Evolutionary conservation across 2,329 filamentous ascomycete genomes (phyloP).

Genomic region (Amphichorda felina): DNA sequence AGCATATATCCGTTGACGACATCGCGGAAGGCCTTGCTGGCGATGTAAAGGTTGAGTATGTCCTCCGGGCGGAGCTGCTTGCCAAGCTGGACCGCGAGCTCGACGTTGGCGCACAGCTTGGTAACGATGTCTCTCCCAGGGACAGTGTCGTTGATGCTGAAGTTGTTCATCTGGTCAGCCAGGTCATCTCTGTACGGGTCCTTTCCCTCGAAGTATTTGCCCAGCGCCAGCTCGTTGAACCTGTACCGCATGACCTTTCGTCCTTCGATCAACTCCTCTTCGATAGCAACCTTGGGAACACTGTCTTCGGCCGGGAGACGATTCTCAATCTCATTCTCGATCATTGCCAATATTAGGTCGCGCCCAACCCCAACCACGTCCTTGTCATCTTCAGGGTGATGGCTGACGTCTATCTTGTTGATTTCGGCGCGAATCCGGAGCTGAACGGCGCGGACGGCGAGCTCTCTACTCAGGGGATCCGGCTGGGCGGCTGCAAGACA

Average conservation of each 20-base stretch:
- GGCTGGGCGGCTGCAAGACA: background rate
- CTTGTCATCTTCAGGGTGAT: background rate
- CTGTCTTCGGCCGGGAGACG: background rate
- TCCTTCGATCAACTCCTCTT: slow-evolving; percentile 6
- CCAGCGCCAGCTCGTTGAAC: slow-evolving; percentile 13
- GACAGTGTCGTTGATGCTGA: background rate
- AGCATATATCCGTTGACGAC: slow-evolving; percentile 47
- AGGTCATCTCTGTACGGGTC: slow-evolving; percentile 19
- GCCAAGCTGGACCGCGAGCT: slow-evolving; percentile 43
- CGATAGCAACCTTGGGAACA: slow-evolving; percentile 3
- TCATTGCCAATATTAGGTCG: background rate
- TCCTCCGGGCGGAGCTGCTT: slow-evolving; percentile 40
- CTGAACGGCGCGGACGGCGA: background rate
- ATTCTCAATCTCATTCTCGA: background rate
- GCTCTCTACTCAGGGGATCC: background rate
- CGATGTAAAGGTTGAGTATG: slow-evolving; percentile 52
- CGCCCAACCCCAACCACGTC: background rate
- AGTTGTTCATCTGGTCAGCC: background rate
- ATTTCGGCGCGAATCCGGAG: background rate
- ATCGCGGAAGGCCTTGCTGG: slow-evolving; percentile 49
- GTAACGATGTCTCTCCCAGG: slow-evolving; percentile 25
- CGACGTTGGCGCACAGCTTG: slow-evolving; percentile 28
- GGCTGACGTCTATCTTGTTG: background rate
- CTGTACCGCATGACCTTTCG: slow-evolving; percentile 12
- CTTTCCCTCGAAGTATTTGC: slow-evolving; percentile 14